Percentiles rank a stretch among this genome's conserved stretches.
Evolutionary conservation across 257 asterid genomes (phyloP).

Genomic region (Przewalskia tangutica): DNA sequence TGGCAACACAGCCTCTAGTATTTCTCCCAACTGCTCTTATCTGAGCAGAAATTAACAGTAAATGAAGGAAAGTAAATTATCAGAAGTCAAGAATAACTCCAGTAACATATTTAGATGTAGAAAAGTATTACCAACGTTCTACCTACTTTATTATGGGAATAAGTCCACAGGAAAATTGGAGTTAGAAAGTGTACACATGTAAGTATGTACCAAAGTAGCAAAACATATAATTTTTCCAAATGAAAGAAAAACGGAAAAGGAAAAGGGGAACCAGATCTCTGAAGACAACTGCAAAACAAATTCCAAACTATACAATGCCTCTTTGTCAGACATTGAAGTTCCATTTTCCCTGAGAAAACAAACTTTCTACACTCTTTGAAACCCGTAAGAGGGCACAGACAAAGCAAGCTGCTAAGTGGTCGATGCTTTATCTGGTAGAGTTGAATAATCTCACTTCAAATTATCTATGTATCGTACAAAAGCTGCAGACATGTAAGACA

Average conservation of each 20-base stretch:
- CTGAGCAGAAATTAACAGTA: conserved; percentile 33
- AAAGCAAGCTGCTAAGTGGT: background rate
- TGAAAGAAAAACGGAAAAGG: background rate
- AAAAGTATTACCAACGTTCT: background rate
- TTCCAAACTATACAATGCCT: background rate
- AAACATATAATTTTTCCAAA: background rate
- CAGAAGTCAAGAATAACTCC: background rate
- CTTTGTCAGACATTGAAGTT: background rate
- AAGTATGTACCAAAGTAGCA: background rate
- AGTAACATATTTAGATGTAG: background rate
- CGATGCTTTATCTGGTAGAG: background rate
- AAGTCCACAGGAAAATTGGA: background rate
- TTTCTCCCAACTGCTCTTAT: conserved; percentile 85
- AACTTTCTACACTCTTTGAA: background rate
- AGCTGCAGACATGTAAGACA: background rate
- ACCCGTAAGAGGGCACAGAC: background rate
- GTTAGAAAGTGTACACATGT: background rate
- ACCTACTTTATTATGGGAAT: background rate
- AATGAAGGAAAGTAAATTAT: background rate
- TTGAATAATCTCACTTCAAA: background rate
- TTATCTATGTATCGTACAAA: background rate
- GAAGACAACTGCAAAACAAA: background rate
- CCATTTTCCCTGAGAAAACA: background rate
- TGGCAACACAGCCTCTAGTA: conserved; percentile 89
- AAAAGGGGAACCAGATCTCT: background rate